Conservation (phyloP, 2,329 filamentous ascomycete genomes). For the Thermothelomyces thermophilus region DNA sequence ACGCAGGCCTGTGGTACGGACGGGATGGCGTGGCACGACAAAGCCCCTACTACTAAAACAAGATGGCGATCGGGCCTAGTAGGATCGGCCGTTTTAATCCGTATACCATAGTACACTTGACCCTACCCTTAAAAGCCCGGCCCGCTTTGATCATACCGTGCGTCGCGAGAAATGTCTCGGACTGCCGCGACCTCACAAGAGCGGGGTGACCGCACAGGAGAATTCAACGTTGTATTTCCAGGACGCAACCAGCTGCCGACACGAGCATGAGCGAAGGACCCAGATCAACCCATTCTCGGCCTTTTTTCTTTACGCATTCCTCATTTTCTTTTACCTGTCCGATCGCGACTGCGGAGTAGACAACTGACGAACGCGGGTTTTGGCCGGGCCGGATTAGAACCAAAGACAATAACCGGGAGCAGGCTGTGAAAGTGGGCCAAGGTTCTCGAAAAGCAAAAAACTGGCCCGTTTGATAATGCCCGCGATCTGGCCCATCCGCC, state of each 20-base stretch:
- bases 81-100: no score
- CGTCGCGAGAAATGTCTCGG: background rate
- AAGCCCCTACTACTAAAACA: background rate
- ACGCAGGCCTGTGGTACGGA: background rate
- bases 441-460: constrained; percentile 4
- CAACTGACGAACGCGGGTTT: background rate
- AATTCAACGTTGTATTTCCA: constrained; percentile 3
- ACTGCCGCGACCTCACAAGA: background rate
- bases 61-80: background rate
- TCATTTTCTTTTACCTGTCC: no score
- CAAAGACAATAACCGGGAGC: background rate
- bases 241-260: background rate
- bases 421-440: background rate
- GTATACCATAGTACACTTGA: no score
- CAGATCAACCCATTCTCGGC: background rate
- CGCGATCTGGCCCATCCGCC: background rate
- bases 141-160: no score
- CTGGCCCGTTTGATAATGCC: no score
- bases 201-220: constrained; percentile 6
- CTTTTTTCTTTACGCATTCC: no score
- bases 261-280: constrained; percentile 9
- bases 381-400: background rate
- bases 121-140: no score
- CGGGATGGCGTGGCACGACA: constrained; percentile 1
- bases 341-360: no score